These are phyloP conservation scores for Xylariomycetidae sp. DNA, from an alignment of 2,329 filamentous ascomycete species.

Conservation along the genomic window DNA sequence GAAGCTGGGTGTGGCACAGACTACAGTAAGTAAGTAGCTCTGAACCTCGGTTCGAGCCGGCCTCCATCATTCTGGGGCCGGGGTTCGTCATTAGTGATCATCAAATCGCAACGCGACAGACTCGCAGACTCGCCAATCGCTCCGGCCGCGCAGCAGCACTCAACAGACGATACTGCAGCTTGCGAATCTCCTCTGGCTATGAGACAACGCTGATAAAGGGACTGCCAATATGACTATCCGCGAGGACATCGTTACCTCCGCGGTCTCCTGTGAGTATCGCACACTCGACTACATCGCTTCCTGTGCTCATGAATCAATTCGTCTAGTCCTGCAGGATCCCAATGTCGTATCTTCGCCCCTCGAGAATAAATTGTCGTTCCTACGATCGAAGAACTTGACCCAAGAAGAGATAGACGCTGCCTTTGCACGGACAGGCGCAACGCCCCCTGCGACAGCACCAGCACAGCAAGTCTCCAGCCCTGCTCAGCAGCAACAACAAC, in stretches of 20 bases:
- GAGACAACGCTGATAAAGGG: no score
- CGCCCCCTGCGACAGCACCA: conserved; percentile 41
- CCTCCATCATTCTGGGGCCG: conserved; percentile 3
- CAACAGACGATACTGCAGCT: no score
- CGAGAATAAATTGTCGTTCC: conserved; percentile 87
- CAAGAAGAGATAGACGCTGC: conserved; percentile 90
- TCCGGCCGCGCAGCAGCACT: no score
- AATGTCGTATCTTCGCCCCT: conserved; percentile 85
- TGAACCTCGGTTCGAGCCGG: conserved; percentile 4
- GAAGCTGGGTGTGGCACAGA: no score
- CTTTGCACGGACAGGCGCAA: conserved; percentile 62
- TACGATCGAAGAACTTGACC: conserved; percentile 95
- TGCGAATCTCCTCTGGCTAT: no score
- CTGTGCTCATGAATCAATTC: no score
- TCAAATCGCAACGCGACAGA: neutral
- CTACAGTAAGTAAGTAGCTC: neutral
- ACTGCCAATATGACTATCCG: conserved; percentile 72
- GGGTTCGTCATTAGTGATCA: neutral
- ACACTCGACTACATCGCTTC: neutral
- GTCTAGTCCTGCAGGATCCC: conserved; percentile 86
- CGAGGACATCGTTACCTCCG: conserved; percentile 59
- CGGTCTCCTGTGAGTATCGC: conserved; percentile 24
- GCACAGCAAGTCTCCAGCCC: conserved; percentile 40
- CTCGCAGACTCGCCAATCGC: no score
- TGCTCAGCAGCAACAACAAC: conserved; percentile 28